Conservation (phyloP, 1,139 yeast species). For the Lodderomyces oxycetoniae region DNA sequence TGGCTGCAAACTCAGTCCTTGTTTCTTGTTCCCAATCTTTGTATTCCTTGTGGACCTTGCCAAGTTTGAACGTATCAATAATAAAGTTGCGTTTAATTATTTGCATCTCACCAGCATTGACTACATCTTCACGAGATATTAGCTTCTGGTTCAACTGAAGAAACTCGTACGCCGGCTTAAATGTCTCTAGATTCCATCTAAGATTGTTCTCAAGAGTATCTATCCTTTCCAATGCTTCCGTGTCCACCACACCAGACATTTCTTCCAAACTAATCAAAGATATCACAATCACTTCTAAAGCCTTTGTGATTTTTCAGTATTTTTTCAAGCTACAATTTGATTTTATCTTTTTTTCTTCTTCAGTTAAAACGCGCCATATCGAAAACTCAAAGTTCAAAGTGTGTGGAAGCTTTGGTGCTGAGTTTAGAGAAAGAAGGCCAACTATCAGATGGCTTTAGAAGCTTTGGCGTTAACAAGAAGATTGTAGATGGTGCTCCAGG, state of each 20-base stretch:
- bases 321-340: too few species aligned
- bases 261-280: background rate
- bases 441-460: too few species aligned
- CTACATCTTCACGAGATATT: background rate
- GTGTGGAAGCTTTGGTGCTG: too few species aligned
- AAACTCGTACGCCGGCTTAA: constrained; percentile 14
- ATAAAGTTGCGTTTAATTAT: constrained; percentile 21
- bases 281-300: background rate
- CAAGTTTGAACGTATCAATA: constrained; percentile 34
- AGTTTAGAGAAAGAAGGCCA: too few species aligned
- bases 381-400: too few species aligned
- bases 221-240: constrained; percentile 3
- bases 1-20: constrained; percentile 20
- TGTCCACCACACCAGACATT: background rate
- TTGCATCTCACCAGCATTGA: background rate
- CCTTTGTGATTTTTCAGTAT: too few species aligned
- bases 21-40: constrained; percentile 28
- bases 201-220: constrained; percentile 5
- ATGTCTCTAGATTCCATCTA: constrained; percentile 10
- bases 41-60: constrained; percentile 27
- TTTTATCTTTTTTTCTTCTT: too few species aligned
- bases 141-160: constrained; percentile 2
- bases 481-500: constrained; percentile 6
- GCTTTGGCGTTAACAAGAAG: too few species aligned
- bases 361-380: too few species aligned